Percentiles rank a stretch among this genome's conserved stretches.
Conservation (phyloP, 306 rosid genomes). For the Benincasa hispida region DNA sequence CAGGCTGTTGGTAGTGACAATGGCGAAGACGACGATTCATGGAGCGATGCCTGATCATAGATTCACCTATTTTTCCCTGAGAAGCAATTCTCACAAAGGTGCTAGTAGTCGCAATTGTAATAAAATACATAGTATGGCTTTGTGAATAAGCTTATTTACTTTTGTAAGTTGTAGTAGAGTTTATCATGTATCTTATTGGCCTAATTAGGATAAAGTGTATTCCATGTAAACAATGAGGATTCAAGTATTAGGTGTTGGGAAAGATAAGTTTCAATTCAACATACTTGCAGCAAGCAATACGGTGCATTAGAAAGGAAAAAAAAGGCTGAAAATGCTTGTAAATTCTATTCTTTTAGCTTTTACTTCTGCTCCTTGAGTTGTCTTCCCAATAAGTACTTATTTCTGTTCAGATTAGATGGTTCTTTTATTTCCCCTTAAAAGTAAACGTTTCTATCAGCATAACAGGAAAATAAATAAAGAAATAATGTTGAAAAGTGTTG, state of each 20-base stretch:
- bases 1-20: slow-evolving; percentile 93
- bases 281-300: not conserved
- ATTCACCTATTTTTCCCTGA: not conserved
- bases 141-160: slow-evolving; percentile 1
- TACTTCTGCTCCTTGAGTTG: not conserved
- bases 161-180: not conserved
- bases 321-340: not conserved
- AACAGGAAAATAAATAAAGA: not conserved
- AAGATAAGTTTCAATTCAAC: not conserved
- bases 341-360: not conserved
- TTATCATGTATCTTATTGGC: not conserved
- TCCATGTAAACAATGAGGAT: not conserved
- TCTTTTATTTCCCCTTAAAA: not conserved
- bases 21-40: slow-evolving; percentile 66
- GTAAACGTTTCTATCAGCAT: not conserved
- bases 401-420: not conserved
- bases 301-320: not conserved
- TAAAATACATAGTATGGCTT: not conserved
- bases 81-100: slow-evolving; percentile 4
- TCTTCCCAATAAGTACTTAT: not conserved
- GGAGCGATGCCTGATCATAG: slow-evolving; percentile 63
- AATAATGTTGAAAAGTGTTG: not conserved
- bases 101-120: not conserved
- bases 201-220: not conserved
- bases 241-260: not conserved